Conservation (phyloP, 1,284 basidiomycete genomes). For the Trametes polyzona region DNA sequence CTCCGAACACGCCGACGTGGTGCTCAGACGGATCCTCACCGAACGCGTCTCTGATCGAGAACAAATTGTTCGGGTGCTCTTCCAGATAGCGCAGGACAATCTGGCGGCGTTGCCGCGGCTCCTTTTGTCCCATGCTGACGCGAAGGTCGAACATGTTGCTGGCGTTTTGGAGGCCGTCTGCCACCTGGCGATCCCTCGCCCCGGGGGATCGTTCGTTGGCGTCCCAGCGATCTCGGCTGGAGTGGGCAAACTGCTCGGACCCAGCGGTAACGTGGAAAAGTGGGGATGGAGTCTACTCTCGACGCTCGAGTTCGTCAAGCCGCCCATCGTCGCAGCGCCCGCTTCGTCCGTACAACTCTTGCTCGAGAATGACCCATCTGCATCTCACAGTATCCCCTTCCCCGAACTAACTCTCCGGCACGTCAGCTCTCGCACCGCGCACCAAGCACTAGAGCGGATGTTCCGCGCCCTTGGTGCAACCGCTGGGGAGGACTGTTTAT, state of each 20-base stretch:
- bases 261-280: slow-evolving; percentile 81
- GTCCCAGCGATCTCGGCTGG: slow-evolving; percentile 53
- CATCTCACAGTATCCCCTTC: slow-evolving; percentile 49
- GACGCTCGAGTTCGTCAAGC: slow-evolving; percentile 72
- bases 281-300: slow-evolving; percentile 87
- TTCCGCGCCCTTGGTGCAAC: slow-evolving; percentile 73
- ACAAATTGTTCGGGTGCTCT: slow-evolving; percentile 54
- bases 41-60: slow-evolving; percentile 45
- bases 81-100: slow-evolving; percentile 62
- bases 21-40: slow-evolving; percentile 52
- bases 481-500: slow-evolving; percentile 70
- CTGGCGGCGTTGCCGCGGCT: slow-evolving; percentile 78
- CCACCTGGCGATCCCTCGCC: slow-evolving; percentile 38
- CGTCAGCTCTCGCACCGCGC: slow-evolving; percentile 59
- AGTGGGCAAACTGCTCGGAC: slow-evolving; percentile 75
- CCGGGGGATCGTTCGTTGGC: slow-evolving; percentile 25
- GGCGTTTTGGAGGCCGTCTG: slow-evolving; percentile 75
- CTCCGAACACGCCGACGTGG: slow-evolving; percentile 48
- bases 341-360: slow-evolving; percentile 56
- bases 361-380: slow-evolving; percentile 53
- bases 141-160: slow-evolving; percentile 69
- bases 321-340: slow-evolving; percentile 51
- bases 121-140: slow-evolving; percentile 69
- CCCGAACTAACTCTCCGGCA: slow-evolving; percentile 65
- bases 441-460: slow-evolving; percentile 66